phyloP scores from a whole-genome alignment of 352 stramenopile species.

The Peronospora belbahrii region DNA sequence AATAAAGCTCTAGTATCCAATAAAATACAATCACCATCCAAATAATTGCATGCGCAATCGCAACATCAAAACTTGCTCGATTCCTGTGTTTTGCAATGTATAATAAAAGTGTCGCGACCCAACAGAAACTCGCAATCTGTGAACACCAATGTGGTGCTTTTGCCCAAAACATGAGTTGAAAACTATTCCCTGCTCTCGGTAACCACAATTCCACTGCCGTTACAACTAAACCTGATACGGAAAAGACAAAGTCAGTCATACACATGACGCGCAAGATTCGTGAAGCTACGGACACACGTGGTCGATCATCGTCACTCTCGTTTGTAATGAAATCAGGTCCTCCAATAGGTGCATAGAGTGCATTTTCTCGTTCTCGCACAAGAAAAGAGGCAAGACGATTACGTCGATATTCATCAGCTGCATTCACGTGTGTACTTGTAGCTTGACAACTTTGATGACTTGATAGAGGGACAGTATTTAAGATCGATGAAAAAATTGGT shows the following conservation, averaged over 20 bases:
- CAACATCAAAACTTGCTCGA: constrained; percentile 54
- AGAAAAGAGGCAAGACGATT: constrained; percentile 20
- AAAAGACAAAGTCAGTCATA: constrained; percentile 66
- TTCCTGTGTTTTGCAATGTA: constrained; percentile 67
- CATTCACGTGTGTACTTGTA: constrained; percentile 22
- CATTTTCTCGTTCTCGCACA: constrained; percentile 20
- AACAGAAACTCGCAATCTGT: constrained; percentile 76
- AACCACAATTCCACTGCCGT: constrained; percentile 49
- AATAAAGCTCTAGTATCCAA: constrained; percentile 66
- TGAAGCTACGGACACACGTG: constrained; percentile 46
- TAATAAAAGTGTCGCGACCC: constrained; percentile 59
- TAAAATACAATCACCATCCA: constrained; percentile 76
- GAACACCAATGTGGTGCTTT: constrained; percentile 63
- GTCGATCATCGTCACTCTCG: constrained; percentile 24
- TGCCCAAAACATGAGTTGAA: constrained; percentile 67
- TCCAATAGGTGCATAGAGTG: constrained; percentile 18
- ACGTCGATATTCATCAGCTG: constrained; percentile 26
- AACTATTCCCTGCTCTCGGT: constrained; percentile 15
- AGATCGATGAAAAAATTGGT: too few relatives aligned
- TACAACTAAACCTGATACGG: constrained; percentile 45
- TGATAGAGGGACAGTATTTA: too few relatives aligned
- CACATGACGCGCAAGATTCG: constrained; percentile 63
- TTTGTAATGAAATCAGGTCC: constrained; percentile 22
- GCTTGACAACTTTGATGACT: constrained; percentile 17
- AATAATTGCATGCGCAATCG: constrained; percentile 66